Base-by-base conservation (phyloP, 2,329 filamentous ascomycete genomes). In the Chaetomiaceae sp. region DNA sequence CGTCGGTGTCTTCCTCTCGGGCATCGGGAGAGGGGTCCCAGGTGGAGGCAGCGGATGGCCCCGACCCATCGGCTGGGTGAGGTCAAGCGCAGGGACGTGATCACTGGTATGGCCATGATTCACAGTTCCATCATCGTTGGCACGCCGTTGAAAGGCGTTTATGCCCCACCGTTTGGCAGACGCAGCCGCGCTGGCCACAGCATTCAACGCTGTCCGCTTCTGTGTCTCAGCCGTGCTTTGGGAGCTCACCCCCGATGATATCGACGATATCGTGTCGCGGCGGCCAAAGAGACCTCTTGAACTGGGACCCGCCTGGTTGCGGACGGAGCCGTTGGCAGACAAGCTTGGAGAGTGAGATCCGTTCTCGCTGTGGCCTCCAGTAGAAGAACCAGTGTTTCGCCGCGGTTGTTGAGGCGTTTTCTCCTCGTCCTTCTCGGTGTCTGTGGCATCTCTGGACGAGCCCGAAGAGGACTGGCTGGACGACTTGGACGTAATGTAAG, bases 11-110 rank as follows among this genome's bases (percentile, higher is more conserved):
- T 73, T 78, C 48, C 75, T 79, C 31, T 83, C 80, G 1, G 85
- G 85, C 37, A 75, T 80, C 2, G 90, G 89, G 1, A 95, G 74
- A 3, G 90, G 89, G 39, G 79, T 83, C 2, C 89, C 90, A 2
- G 86, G 87, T 8, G 89, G 89, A 41, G 89, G 89, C 16, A 95
- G 72, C 1, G 89, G 89, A 59, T 86, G 85, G 0, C 89, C 89
- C 34, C 89, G 79, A 1, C 90, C 90, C 73, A 95, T 89, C 2
- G 89, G 89, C 60, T 88, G 80, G 57, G 66, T 69, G 53, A 78
- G 58, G 68, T 81, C 66, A 54, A 81, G 40, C 14, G 59, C 55
- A 21, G 62, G 51, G 17, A 59, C 55, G 9, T 38, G 33, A 10
- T 62, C 59, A 7, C 37, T 33, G 6, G 44, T n/a, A 9, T 47